Conservation (phyloP, 2,329 filamentous ascomycete species). For the Anisogramma anomala region DNA sequence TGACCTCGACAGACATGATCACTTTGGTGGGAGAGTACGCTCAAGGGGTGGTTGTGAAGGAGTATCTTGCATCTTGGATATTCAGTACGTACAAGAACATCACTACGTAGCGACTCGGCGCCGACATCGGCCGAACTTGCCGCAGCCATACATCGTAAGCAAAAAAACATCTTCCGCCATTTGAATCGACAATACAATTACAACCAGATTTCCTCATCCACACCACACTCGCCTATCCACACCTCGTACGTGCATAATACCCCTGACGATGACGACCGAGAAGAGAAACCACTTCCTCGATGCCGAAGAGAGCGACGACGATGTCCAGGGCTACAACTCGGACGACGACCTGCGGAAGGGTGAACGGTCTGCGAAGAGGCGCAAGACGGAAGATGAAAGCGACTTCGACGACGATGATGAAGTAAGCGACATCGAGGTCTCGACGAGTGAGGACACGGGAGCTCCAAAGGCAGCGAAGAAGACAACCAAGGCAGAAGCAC, state of each 20-base stretch:
- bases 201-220: not conserved
- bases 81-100: no score
- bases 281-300: constrained; percentile 65
- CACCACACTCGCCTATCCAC: not conserved
- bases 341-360: constrained; percentile 55
- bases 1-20: constrained; percentile 51
- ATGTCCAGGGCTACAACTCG: constrained; percentile 50
- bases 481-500: not conserved
- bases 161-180: no score
- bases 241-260: not conserved
- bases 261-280: constrained; percentile 46
- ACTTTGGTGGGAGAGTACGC: not conserved
- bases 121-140: not conserved
- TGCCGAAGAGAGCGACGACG: constrained; percentile 46
- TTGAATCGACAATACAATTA: constrained; percentile 2
- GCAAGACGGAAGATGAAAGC: constrained; percentile 41
- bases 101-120: no score
- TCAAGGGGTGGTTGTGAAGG: no score
- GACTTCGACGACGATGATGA: constrained; percentile 27
- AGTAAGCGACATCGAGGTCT: constrained; percentile 27
- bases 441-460: constrained; percentile 16
- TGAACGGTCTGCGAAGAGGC: constrained; percentile 48
- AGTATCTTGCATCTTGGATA: no score
- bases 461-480: constrained; percentile 17
- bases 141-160: no score